phyloP scores from a whole-genome alignment of 2,329 filamentous ascomycete species.

The Alternaria brassicae region DNA sequence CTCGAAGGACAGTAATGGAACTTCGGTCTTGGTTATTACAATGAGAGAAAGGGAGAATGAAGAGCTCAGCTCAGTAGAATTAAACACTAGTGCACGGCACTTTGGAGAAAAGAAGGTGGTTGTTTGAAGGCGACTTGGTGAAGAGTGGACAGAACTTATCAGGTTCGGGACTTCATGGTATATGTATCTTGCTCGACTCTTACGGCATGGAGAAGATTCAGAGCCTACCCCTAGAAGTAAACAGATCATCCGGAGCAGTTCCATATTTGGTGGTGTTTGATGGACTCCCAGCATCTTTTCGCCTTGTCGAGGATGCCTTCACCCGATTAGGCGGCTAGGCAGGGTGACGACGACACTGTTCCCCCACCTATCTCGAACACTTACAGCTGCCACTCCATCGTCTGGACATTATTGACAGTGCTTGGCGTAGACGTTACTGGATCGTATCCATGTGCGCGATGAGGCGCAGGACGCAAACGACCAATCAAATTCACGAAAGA shows the following conservation, averaged over 20 bases:
- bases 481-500: conserved; percentile 17
- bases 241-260: conserved; percentile 14
- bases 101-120: conserved; percentile 21
- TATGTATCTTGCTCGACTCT: conserved; percentile 16
- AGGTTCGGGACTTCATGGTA: conserved; percentile 8
- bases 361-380: conserved; percentile 26
- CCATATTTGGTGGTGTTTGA: conserved; percentile 25
- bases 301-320: conserved; percentile 17
- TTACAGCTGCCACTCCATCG: conserved; percentile 12
- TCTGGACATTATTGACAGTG: conserved; percentile 6
- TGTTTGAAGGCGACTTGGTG: conserved; percentile 14
- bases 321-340: conserved; percentile 18
- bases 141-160: conserved; percentile 6
- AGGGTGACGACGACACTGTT: conserved; percentile 11
- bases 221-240: conserved; percentile 17
- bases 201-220: conserved; percentile 9
- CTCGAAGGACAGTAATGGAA: conserved; percentile 3
- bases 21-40: conserved; percentile 7
- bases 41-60: conserved; percentile 23
- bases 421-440: conserved; percentile 11
- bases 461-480: background rate
- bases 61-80: conserved; percentile 34
- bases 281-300: conserved; percentile 9
- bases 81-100: conserved; percentile 36
- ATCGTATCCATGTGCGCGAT: conserved; percentile 5